Evolutionary conservation across 352 stramenopile species (phyloP), one percentile per base, ranked within the genome.

Genomic region (Lagenidium sp.): DNA sequence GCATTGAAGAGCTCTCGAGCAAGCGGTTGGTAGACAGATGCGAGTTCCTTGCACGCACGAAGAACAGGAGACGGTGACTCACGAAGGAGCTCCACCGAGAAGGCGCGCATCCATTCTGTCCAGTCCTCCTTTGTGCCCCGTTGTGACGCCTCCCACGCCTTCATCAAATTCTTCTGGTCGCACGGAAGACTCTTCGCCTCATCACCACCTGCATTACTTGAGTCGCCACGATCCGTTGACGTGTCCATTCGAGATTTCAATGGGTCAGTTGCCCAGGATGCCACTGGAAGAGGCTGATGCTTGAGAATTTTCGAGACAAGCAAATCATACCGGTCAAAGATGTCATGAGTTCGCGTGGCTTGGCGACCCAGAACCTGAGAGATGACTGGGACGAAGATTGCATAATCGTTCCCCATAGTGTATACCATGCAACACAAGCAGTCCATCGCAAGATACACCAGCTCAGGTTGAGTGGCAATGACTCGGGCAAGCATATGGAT

Each of bases 1-100:
- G 96, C 95, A 60, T 99, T 98, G 59, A 99, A 99, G 2, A 99
- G 70, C 60, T 99, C 96, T 31, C 90, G 71, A 1, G 96, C 95
- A 16, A 99, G 71, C n/a, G 96, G 95, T 36, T 98, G 91, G 60
- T 99, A 99, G 31, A 97, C 95, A 39, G 98, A 95, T 15, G 96
- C 97, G 21, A 99, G 73, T 55, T 95, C 88, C 37, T 95, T 94
- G 60, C 94, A 98, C 15, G 90, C 85, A 26, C 96, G 72, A 25
- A 99, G 71, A 18, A 97, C 94, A 25, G 93, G 82, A 6, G 89
- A 97, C 13, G 97, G 96, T 3, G 93, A 97, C 60, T 99, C 95
- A 29, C 95, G 85, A 5, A 99, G 65, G 23, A 99, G 68, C 63
- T 99, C 87, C 25, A 99, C 85, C 0, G 91, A 96, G 40, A 99